phyloP scores from a whole-genome alignment of 352 stramenopile species.

The Thalassiosira oceanica region DNA sequence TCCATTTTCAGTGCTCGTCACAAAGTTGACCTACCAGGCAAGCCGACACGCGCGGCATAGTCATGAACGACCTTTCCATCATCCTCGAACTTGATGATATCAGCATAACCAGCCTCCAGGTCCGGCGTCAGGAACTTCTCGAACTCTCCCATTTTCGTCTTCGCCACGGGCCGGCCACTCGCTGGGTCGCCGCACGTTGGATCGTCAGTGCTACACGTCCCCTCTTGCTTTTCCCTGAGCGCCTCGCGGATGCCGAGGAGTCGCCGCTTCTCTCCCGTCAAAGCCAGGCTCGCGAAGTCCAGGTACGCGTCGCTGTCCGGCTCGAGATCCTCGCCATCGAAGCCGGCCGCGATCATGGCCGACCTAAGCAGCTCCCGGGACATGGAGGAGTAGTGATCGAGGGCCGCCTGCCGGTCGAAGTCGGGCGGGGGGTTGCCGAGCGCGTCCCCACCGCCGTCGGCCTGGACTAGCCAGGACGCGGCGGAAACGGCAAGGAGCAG shows the following conservation, averaged over 20 bases:
- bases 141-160: constrained; percentile 21
- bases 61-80: constrained; percentile 13
- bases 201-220: constrained; percentile 6
- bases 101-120: constrained; percentile 14
- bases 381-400: constrained; percentile 26
- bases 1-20: too few relatives aligned
- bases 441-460: background rate
- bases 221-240: background rate
- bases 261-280: constrained; percentile 18
- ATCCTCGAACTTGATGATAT: constrained; percentile 13
- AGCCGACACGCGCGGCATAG: constrained; percentile 30
- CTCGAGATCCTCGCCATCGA: constrained; percentile 22
- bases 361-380: constrained; percentile 20
- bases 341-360: constrained; percentile 30
- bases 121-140: constrained; percentile 27
- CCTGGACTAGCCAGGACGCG: background rate
- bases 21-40: too few relatives aligned
- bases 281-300: constrained; percentile 30
- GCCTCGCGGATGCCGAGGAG: constrained; percentile 28
- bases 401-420: constrained; percentile 25
- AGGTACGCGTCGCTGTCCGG: constrained; percentile 35
- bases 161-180: background rate
- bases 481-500: background rate
- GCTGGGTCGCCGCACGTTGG: background rate
- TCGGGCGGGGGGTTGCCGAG: background rate